Percentiles rank a stretch among this genome's conserved stretches.
Evolutionary conservation across 495 filamentous ascomycete genomes (phyloP).

Genomic region (Elaphomyces granulatus): DNA sequence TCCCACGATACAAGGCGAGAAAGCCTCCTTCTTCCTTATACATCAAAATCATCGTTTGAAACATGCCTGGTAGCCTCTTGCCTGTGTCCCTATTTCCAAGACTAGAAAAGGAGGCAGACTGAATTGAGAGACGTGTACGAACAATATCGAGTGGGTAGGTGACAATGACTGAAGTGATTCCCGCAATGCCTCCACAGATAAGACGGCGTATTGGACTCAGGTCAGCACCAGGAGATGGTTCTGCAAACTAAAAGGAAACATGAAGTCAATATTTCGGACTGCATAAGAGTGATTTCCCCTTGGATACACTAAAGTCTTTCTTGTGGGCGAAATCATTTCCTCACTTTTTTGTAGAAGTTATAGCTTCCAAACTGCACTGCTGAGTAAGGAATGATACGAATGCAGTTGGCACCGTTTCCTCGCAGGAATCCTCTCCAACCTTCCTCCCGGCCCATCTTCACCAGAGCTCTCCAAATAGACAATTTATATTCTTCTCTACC

Average conservation of each 20-base stretch:
- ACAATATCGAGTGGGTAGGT: conserved; percentile 90
- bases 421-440: conserved; percentile 94
- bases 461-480: conserved; percentile 73
- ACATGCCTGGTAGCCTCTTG: conserved; percentile 84
- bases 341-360: conserved; percentile 88
- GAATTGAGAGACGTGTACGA: conserved; percentile 86
- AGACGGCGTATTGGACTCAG: conserved; percentile 57
- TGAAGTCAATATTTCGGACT: too few relatives aligned
- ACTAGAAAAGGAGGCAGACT: conserved; percentile 83
- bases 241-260: conserved; percentile 50
- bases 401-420: conserved; percentile 95
- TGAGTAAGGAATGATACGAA: conserved; percentile 94
- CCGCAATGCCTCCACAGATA: conserved; percentile 74
- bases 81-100: conserved; percentile 34
- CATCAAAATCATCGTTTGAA: conserved; percentile 64
- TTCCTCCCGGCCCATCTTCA: conserved; percentile 93
- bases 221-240: conserved; percentile 50
- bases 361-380: conserved; percentile 97
- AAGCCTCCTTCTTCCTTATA: conserved; percentile 84
- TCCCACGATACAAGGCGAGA: conserved; percentile 74
- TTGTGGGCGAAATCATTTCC: conserved; percentile 19
- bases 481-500: conserved; percentile 87
- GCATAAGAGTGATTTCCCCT: too few relatives aligned
- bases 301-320: background rate
- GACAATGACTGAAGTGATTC: conserved; percentile 79